Evolutionary conservation across 1,284 basidiomycete species (phyloP).

Genomic region (Hymenochaete sp.): DNA sequence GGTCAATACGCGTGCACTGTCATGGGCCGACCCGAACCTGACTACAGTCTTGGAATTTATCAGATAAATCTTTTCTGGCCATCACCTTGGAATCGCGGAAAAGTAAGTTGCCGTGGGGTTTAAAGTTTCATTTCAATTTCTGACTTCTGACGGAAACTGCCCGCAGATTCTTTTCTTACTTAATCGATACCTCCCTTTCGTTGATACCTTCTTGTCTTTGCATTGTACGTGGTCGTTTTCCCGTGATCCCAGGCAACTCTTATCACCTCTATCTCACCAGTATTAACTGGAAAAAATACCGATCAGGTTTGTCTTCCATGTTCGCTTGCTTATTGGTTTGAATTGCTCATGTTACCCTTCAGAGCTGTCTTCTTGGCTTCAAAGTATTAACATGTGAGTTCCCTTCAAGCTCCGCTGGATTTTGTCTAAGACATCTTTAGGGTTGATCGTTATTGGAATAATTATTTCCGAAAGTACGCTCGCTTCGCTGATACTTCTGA

Average conservation of each 20-base stretch:
- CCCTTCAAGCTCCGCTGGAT: not conserved
- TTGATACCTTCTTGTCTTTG: constrained; percentile 15
- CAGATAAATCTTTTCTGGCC: constrained; percentile 13
- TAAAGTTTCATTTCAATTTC: not conserved
- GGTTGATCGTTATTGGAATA: constrained; percentile 15
- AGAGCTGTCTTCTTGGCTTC: constrained; percentile 16
- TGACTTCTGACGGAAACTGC: not conserved
- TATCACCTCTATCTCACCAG: not conserved
- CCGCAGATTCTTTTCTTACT: constrained; percentile 14
- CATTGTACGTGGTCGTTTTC: constrained; percentile 7
- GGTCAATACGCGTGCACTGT: not conserved
- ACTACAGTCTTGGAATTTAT: not conserved
- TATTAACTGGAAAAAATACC: constrained; percentile 12
- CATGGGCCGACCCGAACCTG: not conserved
- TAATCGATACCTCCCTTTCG: constrained; percentile 16
- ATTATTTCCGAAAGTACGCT: constrained; percentile 13
- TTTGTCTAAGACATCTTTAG: constrained; percentile 1
- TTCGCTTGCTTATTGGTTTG: not conserved
- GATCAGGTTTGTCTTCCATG: constrained; percentile 4
- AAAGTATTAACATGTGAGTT: constrained; percentile 11
- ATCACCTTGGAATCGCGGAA: constrained; percentile 14
- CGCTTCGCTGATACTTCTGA: not conserved
- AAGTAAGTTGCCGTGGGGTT: not conserved
- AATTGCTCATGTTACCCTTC: not conserved
- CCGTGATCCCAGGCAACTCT: not conserved